Evolutionary conservation across 768 basidiomycete genomes (phyloP), one percentile per base, ranked within the genome.

Genomic region (Russula compacta): DNA sequence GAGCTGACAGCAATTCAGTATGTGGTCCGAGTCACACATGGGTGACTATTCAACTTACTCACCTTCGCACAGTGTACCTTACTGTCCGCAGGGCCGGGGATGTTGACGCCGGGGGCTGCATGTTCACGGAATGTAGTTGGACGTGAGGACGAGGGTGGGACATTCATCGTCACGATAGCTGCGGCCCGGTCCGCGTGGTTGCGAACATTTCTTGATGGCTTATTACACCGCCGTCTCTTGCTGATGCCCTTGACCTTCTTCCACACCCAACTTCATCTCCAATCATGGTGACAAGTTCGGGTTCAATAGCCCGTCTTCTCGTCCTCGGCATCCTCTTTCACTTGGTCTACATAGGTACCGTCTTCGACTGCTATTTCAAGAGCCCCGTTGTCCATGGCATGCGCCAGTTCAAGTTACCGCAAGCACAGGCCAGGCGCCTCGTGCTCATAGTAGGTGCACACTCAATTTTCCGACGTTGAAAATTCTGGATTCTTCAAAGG

Each of bases 281-380:
- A 47, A 44, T 46, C 38, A 64, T 66, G 65, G 50, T 49, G 24
- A 58, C 33, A 52, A 39, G 42, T 9, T 46, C 35, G 57, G 52
- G 56, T 59, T 58, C 59, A 17, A 53, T 64, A 51, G 53, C 56
- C 51, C 66, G 74, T 58, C 74, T 89, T 15, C 78, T 92, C 15
- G 60, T 81, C n/a, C 71, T 88, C 44, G 87, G 87, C 36, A 77
- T 92, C 40, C 68, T 85, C 42, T 91, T 92, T 68, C 90, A 93
- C 69, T 70, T 88, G 55, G 76, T 84, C 6, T 89, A 83, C 71
- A 86, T 87, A 56, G 80, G 78, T 39, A 83, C 86, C 3, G 83
- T 78, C 38, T 94, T 94, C 73, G 89, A 92, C 73, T 92, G 90
- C 72, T 94, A 93, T 71, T 94, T 94, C 70, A 87, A 83, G 29